Base-by-base conservation (phyloP, 2,329 filamentous ascomycete species). In the Colletotrichum cuscutae region DNA sequence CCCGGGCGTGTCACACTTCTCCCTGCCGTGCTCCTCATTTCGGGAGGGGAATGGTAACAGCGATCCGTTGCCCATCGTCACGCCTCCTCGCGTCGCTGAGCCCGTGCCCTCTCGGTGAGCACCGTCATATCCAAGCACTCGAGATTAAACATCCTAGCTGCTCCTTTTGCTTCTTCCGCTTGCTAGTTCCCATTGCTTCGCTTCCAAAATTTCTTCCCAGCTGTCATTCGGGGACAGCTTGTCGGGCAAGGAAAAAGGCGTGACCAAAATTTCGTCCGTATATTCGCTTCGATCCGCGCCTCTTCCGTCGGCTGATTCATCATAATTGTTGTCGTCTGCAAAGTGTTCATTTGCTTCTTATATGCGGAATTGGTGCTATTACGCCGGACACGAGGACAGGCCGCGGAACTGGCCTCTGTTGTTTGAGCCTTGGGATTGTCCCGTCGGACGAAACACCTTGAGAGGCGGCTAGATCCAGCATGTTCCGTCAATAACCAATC, bases 11-110 rank as follows among this genome's bases (percentile, higher is more conserved):
- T 35, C 71, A 58, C 35, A 56, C 46, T 53, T 61, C 71, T 73
- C 71, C 71, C 71, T 73, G 71, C 35, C 71, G 56, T 73, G 71
- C 60, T 71, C 60, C 61, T 65, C 71, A 57, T 56, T 67, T 73
- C 56, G 54, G 35, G 52, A 56, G 42, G 59, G 66, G 61, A 56
- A 65, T 37, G 66, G 37, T 26, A 46, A 65, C 59, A 72, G 59
- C 69, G 69, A 69, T 69, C 65, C 59, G 70, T 71, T 37, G 66
- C 57, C 61, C 56, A 71, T 65, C 49, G 32, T 70, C 54, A 61
- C 61, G 56, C 56, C 66, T 61, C 46, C 54, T 62, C 15, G 22
- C n/a, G 42, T 22, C 60, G 26, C 54, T 30, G 53, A 24, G 58
- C 32, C 26, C 28, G 32, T 64, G 24, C 24, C 35, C 56, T 46